Evolutionary conservation across 169 alveolate species (phyloP).

Genomic region (Cryptosporidium sp.): DNA sequence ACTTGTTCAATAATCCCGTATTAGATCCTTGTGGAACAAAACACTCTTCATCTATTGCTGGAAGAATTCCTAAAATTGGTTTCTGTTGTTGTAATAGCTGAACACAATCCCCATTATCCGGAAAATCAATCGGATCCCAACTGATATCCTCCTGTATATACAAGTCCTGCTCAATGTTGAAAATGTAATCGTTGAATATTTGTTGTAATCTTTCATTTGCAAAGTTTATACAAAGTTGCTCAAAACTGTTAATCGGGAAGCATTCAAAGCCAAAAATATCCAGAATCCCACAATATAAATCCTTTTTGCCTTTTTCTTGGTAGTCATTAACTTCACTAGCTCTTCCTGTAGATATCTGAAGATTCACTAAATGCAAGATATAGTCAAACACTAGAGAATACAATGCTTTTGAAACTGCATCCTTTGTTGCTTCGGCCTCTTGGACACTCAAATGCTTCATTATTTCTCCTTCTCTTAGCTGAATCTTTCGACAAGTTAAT

Average conservation of each 20-base stretch:
- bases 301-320: not conserved
- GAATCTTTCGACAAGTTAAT: slow-evolving; percentile 79
- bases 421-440: slow-evolving; percentile 90
- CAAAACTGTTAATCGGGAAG: slow-evolving; percentile 93
- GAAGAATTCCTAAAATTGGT: slow-evolving; percentile 85
- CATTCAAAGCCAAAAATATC: slow-evolving; percentile 99
- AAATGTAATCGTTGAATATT: slow-evolving; percentile 90
- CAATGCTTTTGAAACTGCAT: slow-evolving; percentile 96
- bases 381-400: slow-evolving; percentile 95
- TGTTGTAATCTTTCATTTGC: slow-evolving; percentile 97
- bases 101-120: slow-evolving; percentile 95
- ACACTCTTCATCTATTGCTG: slow-evolving; percentile 94
- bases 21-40: slow-evolving; percentile 92
- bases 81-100: slow-evolving; percentile 82
- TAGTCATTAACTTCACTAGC: not conserved
- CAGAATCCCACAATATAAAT: slow-evolving; percentile 89
- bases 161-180: slow-evolving; percentile 93
- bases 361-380: slow-evolving; percentile 83
- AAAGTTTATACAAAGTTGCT: slow-evolving; percentile 97
- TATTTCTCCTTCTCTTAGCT: slow-evolving; percentile 75
- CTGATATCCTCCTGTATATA: slow-evolving; percentile 92
- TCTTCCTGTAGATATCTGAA: slow-evolving; percentile 4
- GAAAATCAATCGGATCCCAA: slow-evolving; percentile 96
- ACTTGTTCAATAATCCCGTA: slow-evolving; percentile 84
- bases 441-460: slow-evolving; percentile 84